Base-by-base conservation (phyloP, 2,329 filamentous ascomycete genomes). In the Endocalyx cinctus region DNA sequence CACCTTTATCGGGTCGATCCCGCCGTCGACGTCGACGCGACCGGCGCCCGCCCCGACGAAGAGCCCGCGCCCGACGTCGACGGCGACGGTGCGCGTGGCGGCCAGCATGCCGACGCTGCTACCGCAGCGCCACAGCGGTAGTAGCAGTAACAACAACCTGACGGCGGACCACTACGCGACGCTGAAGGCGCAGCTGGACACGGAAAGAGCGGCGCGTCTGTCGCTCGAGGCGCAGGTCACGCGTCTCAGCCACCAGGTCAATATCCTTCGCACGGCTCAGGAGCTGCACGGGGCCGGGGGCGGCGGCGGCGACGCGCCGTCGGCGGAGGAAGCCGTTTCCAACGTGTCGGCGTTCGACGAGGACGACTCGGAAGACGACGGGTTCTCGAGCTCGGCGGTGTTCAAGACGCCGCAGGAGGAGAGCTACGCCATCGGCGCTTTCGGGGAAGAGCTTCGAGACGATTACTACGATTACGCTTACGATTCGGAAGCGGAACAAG, bases 151-250 rank as follows among this genome's bases (percentile, higher is more conserved):
- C 63, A 27, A 67, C 70, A 1, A 52, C 56, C 56, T 67, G 15
- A 61, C 61, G 2, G 49, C 56, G 12, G 69, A 75, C 30, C 66
- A 74, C 31, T 74, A 73, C 39, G 61, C 62, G 6, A 66, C 62
- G 2, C 59, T 81, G 12, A 52, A 70, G 17, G 62, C 66, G 12
- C 62, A 80, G 35, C 61, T 82, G 17, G 69, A 77, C 36, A 63
- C 66, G 2, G 78, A 82, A 50, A 73, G 76, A 17, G 64, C 66
- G 1, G 72, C 72, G 5, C 67, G 78, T 5, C 62, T 69, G 35
- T 61, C 66, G 4, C 65, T 82, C 5, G 78, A 81, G 50, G 58
- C 62, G 2, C 67, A 79, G 37, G 73, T 82, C 19, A 69, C 63
- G 35, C 68, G 63, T 26, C 60, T 82, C 5, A 64, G 63, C 15